These are phyloP conservation scores for Mucor lusitanicus DNA, from an alignment of 371 early-diverging fungal species.

Conservation along the genomic window DNA sequence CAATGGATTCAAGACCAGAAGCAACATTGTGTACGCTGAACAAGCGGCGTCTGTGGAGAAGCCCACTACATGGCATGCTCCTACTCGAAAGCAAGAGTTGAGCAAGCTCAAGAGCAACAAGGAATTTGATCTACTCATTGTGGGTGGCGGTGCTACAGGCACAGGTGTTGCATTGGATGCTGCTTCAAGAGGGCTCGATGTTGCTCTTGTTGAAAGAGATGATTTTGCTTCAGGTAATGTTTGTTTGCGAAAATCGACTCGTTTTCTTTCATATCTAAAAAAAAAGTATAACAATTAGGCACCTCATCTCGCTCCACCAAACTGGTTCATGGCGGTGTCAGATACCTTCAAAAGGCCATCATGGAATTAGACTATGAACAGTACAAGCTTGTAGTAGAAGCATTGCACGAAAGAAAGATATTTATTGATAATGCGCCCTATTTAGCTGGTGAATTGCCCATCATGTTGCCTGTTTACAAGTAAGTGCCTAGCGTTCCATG, in stretches of 20 bases:
- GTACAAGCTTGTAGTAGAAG: constrained; percentile 96
- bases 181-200: constrained; percentile 93
- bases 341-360: constrained; percentile 99
- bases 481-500: constrained; percentile 31
- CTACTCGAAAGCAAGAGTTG: neutral
- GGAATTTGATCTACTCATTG: constrained; percentile 90
- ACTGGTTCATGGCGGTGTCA: constrained; percentile 99
- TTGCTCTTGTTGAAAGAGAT: constrained; percentile 96
- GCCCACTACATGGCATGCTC: neutral
- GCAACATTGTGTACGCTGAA: no score
- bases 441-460: constrained; percentile 91
- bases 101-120: constrained; percentile 5
- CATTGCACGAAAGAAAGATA: constrained; percentile 94
- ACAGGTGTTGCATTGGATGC: constrained; percentile 98
- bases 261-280: no score
- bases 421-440: constrained; percentile 97
- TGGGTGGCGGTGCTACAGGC: constrained; percentile 99
- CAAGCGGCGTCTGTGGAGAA: no score
- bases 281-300: constrained; percentile 48
- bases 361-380: constrained; percentile 95
- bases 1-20: no score
- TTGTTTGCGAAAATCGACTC: no score
- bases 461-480: constrained; percentile 95
- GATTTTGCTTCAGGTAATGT: constrained; percentile 90
- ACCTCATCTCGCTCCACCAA: constrained; percentile 98